Base-by-base conservation (phyloP, 202 grass and related monocot genomes). In the Zoysia matrella region DNA sequence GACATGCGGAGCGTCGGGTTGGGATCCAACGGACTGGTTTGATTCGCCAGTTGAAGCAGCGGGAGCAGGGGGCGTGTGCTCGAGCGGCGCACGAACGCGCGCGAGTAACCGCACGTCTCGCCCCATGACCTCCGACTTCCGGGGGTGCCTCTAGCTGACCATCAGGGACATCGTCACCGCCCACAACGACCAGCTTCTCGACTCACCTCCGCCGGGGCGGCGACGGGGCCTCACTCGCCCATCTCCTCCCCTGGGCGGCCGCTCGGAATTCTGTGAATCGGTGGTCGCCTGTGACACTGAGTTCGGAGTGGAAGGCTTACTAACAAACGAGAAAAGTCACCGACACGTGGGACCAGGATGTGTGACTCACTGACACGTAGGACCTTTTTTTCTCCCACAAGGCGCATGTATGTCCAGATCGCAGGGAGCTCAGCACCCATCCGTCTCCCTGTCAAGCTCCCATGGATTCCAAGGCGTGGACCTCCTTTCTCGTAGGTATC, bases 111-210 rank as follows among this genome's bases (percentile, higher is more conserved):
- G 83, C 58, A 49, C 36, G 54, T 44, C 47, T 22, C 1, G 60
- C 61, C 52, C 83, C 75, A 90, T 69, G 69, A 90, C 42, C 63
- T 47, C 47, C 87, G 77, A 73, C 67, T 85, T 81, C 77, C 39
- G 11, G 77, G 82, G 82, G 1, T 63, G 72, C 11, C 36, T 76
- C 8, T 11, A 15, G 60, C 8, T 8, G 60, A 22, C 77, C 39
- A 36, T 50, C 52, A 11, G 40, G 3, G 22, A 22, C 22, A 22
- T 95, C 58, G 90, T 87, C 44, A 76, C 90, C 1, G 87, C 87
- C 89, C 90, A 98, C 88, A 85, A 93, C 30, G 77, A 66, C 90
- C 95, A 95, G 47, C 30, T 58, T 50, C 54, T 18, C 47, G 46
- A 71, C 41, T 57, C 76, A 62, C 51, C 61, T 53, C 63, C 46